These are phyloP conservation scores for Pestalotiopsis sp. DNA, from an alignment of 2,329 filamentous ascomycete genomes.

Conservation along the genomic window DNA sequence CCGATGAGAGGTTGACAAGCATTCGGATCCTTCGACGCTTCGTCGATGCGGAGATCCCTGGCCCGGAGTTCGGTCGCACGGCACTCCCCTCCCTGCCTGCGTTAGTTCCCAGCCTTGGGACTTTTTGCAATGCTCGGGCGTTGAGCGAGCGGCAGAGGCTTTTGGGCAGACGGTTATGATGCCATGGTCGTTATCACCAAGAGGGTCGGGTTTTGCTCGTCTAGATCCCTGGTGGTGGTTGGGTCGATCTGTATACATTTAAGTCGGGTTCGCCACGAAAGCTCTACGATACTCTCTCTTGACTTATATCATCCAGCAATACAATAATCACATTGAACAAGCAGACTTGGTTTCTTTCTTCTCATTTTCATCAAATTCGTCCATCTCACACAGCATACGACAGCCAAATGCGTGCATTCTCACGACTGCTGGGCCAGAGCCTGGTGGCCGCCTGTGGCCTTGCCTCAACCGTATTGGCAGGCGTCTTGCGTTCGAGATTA, in stretches of 20 bases:
- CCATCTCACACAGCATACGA: neutral
- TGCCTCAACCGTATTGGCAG: neutral
- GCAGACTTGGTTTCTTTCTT: neutral
- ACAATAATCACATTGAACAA: neutral
- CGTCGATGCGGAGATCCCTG: neutral
- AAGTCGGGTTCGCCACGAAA: neutral
- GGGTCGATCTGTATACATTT: neutral
- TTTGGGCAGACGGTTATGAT: neutral
- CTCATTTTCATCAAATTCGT: neutral
- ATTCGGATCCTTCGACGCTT: neutral
- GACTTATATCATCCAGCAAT: neutral
- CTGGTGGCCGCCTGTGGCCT: neutral
- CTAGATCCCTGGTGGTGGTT: neutral
- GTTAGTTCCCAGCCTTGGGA: neutral
- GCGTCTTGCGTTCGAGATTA: constrained; percentile 8
- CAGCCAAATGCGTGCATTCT: neutral
- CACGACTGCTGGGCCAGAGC: constrained; percentile 2
- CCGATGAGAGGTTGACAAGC: neutral
- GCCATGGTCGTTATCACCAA: neutral
- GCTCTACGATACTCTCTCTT: neutral
- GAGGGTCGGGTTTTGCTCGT: neutral
- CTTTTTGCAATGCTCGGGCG: neutral
- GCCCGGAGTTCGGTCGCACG: neutral
- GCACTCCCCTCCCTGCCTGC: neutral
- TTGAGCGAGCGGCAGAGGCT: neutral